A percentile compares a stretch with the other conserved stretches of the same genome.
Conservation (phyloP, 345 rosid species). For the Ceriops decandra region DNA sequence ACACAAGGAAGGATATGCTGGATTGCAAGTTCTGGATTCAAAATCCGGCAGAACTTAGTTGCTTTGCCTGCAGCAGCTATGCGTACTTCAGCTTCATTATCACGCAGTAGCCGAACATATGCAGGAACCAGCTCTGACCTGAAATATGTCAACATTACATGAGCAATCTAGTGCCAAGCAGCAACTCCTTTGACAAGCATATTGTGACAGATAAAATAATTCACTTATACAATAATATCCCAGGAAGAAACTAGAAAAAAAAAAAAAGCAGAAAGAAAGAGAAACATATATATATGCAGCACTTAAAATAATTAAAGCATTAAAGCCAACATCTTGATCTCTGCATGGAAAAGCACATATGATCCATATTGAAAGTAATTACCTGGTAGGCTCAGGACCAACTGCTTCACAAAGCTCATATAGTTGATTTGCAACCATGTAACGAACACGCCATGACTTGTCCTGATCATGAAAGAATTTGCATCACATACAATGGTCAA, state of each 20-base stretch:
- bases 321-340: background rate
- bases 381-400: slow-evolving; percentile 94
- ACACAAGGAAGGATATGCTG: slow-evolving; percentile 87
- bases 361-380: slow-evolving; percentile 15
- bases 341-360: background rate
- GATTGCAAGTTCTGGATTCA: slow-evolving; percentile 81
- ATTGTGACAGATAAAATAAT: slow-evolving; percentile 1
- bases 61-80: slow-evolving; percentile 98
- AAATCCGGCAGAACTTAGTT: slow-evolving; percentile 83
- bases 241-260: background rate
- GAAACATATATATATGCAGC: background rate
- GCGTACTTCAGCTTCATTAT: slow-evolving; percentile 98
- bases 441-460: slow-evolving; percentile 98
- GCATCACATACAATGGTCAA: slow-evolving; percentile 3
- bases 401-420: slow-evolving; percentile 97
- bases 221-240: background rate
- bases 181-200: background rate
- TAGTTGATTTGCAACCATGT: slow-evolving; percentile 94
- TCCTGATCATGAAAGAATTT: slow-evolving; percentile 44
- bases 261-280: background rate
- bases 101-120: slow-evolving; percentile 87
- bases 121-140: slow-evolving; percentile 93
- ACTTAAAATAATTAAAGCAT: background rate
- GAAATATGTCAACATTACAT: slow-evolving; percentile 13
- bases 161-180: background rate